Evolutionary conservation across 768 basidiomycete genomes (phyloP).

Genomic region (Lactarius trivialis): DNA sequence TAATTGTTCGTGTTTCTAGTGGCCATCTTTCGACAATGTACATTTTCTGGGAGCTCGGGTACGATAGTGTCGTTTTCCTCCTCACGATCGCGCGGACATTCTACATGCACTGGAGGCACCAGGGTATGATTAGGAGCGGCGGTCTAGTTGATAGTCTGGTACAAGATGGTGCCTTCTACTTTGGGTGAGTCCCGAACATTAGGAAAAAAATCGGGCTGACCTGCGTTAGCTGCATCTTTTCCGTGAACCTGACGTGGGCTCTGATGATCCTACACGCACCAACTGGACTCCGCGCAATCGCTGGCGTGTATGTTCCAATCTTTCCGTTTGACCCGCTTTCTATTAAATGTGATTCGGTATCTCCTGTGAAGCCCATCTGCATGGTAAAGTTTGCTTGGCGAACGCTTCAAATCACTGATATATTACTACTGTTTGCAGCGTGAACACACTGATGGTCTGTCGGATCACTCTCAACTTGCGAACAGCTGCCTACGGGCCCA

Average conservation of each 20-base stretch:
- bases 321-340: background rate
- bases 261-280: constrained; percentile 22
- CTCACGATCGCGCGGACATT: constrained; percentile 20
- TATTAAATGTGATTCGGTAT: background rate
- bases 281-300: constrained; percentile 21
- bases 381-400: constrained; percentile 5
- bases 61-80: constrained; percentile 19
- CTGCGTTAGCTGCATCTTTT: constrained; percentile 17
- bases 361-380: constrained; percentile 15
- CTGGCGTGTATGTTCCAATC: constrained; percentile 16
- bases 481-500: constrained; percentile 19
- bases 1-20: background rate
- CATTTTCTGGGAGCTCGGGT: constrained; percentile 21
- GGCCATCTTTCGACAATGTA: constrained; percentile 18
- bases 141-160: constrained; percentile 9
- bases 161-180: constrained; percentile 21
- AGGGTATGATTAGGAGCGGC: background rate
- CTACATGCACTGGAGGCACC: constrained; percentile 19
- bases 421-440: background rate
- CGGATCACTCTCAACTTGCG: constrained; percentile 23
- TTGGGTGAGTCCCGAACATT: constrained; percentile 11
- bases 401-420: background rate
- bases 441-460: constrained; percentile 21
- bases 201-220: background rate
- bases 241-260: constrained; percentile 21